Evolutionary conservation across 192 early-diverging fungal species (phyloP).

Genomic region (Entomortierella parvispora): DNA sequence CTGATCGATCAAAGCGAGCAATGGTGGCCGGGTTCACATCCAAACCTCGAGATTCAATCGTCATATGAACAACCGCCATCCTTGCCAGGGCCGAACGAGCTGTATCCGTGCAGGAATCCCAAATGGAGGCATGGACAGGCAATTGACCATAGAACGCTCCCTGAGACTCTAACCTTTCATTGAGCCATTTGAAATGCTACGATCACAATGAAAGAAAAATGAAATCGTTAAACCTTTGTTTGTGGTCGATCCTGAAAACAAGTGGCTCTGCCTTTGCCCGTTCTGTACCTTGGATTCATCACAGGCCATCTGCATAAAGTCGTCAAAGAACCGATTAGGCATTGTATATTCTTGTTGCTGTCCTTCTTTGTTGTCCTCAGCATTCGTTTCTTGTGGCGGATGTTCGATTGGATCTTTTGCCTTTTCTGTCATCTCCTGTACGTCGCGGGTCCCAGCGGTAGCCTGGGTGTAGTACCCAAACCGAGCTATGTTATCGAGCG

Average conservation of each 20-base stretch:
- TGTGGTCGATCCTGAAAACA: neutral
- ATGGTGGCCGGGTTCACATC: slow-evolving; percentile 77
- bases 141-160: slow-evolving; percentile 65
- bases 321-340: slow-evolving; percentile 58
- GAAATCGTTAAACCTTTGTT: neutral
- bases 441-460: slow-evolving; percentile 20
- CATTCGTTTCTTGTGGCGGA: too few relatives aligned
- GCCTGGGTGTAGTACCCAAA: slow-evolving; percentile 53
- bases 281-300: slow-evolving; percentile 64
- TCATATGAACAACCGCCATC: slow-evolving; percentile 74
- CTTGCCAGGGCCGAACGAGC: slow-evolving; percentile 56
- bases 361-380: slow-evolving; percentile 7
- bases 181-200: slow-evolving; percentile 67
- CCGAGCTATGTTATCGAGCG: slow-evolving; percentile 70
- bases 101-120: slow-evolving; percentile 75
- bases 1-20: slow-evolving; percentile 61
- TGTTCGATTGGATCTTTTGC: too few relatives aligned
- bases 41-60: slow-evolving; percentile 74
- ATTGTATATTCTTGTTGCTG: slow-evolving; percentile 35
- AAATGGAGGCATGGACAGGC: slow-evolving; percentile 67
- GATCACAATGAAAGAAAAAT: neutral
- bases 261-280: neutral
- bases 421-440: too few relatives aligned
- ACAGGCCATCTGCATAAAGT: slow-evolving; percentile 68
- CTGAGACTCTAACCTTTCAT: slow-evolving; percentile 57